These are phyloP conservation scores for Artemisia tridentata DNA, from an alignment of 129 eudicot genomes.

Conservation along the genomic window DNA sequence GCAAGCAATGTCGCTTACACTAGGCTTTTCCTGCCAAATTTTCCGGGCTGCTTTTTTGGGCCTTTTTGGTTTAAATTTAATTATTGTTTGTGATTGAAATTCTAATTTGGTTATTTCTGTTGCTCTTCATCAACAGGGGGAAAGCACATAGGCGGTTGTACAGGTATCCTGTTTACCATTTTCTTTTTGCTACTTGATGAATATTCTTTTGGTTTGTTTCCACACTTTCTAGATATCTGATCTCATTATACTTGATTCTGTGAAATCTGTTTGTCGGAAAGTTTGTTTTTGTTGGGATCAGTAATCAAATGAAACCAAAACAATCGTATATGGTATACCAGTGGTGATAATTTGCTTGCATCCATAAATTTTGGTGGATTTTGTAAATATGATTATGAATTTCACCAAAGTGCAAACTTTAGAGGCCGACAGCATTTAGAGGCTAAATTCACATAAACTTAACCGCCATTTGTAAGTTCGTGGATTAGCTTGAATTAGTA, in stretches of 20 bases:
- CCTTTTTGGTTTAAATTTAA: neutral
- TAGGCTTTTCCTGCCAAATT: no score
- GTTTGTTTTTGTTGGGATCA: neutral
- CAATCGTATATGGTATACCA: neutral
- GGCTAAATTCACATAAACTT: neutral
- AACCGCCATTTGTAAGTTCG: neutral
- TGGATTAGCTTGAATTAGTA: neutral
- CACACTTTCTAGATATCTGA: slow-evolving; percentile 2
- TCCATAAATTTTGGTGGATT: neutral
- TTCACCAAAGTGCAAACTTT: neutral
- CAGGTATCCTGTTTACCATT: slow-evolving; percentile 50
- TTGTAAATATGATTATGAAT: neutral
- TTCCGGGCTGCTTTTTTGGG: no score
- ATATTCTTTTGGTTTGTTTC: neutral
- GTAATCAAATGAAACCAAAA: slow-evolving; percentile 11
- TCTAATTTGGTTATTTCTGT: slow-evolving; percentile 12
- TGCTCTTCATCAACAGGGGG: slow-evolving; percentile 58
- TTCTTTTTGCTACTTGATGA: neutral
- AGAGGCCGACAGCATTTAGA: neutral
- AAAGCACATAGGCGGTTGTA: slow-evolving; percentile 88
- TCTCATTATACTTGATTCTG: slow-evolving; percentile 12
- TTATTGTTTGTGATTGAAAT: neutral
- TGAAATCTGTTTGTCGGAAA: neutral
- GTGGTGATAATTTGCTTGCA: neutral
- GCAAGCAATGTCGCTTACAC: no score